Evolutionary conservation across 768 basidiomycete species (phyloP), one percentile per base, ranked within the genome.

Genomic region (Podaxis sp.): DNA sequence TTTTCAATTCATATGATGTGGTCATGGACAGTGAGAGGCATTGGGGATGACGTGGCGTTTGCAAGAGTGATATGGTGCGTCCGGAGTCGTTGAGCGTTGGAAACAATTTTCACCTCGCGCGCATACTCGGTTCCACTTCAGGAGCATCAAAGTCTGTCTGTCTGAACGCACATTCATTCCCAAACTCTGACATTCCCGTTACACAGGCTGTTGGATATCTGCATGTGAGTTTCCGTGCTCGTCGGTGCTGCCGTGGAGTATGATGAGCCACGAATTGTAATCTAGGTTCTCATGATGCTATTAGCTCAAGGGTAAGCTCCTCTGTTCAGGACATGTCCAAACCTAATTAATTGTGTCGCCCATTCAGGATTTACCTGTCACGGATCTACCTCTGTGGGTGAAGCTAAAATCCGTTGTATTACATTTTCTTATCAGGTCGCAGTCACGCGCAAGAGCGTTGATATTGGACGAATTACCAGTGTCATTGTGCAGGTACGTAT

Each of bases 1-100:
- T 61, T 61, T 23, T 61, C 59, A 46, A 61, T 61, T 48, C 59
- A 61, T 13, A 37, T 61, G 44, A 48, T 55, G 53, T 61, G 59
- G 59, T 61, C 53, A 5, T 61, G 59, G 59, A 27, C 53, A 21
- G 52, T 61, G 10, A 55, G 55, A 40, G 59, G 59, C 7, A 13
- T 55, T 28, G 59, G 59, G 25, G 14, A 46, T 14, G 59, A 61
- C n/a, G n/a, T 48, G 4, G 18, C 52, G 7, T 4, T 21, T 6
- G 42, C 42, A n/a, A 52, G 23, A 37, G 59, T 61, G 35, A 54
- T 55, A 46, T 61, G 59, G 59, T 61, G 32, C 46, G 59, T 37
- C 7, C 7, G 1, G 32, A 3, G 7, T 32, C 18, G n/a, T 13
- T 38, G 42, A 3, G n/a, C 1, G 5, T 44, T 18, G n/a, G 16